Base-by-base conservation (phyloP, 2,329 filamentous ascomycete genomes). In the Sclerotinia sclerotiorum region DNA sequence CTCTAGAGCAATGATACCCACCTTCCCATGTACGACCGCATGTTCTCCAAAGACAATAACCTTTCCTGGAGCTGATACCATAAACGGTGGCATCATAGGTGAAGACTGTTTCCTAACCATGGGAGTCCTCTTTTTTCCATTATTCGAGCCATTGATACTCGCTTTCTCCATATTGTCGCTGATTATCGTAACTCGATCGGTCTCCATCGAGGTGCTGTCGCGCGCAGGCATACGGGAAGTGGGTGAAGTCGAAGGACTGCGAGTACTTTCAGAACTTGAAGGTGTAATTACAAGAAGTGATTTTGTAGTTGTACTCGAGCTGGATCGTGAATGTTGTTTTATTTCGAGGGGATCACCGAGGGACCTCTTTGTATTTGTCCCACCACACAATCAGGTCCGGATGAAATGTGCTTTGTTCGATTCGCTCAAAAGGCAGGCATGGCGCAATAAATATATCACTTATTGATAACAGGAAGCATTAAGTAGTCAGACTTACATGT, bases 41-140 rank as follows among this genome's bases (percentile, higher is more conserved):
- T 99, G 95, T 80, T 99, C 95, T 73, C 95, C 95, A 81, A 94
- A 98, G 65, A 98, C 92, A 79, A 99, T 99, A 77, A 97, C 95
- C 79, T 99, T 99, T 72, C 94, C 96, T 0, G 95, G 95, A 2
- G 96, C 94, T 21, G 95, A 98, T 68, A 98, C 94, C 92, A 99
- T 97, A 79, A 99, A 99, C 70, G 94, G 84, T 55, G 94, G 94
- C 81, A 95, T 87, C 87, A 90, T 87, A 4, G 87, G 87, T 68
- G 81, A 87, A 15, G 87, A 89, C 70, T 83, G 80, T 74, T 87
- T 89, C 77, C 87, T 85, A 27, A 32, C 8, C 32, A 68, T 21
- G n/a, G 32, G 51, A 17, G 58, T 29, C 54, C 62, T 70, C 68
- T 63, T 65, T 29, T 35, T 7, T 17, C 24, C 66, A 66, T 70